Evolutionary conservation across 176 grass and related monocot genomes (phyloP).

Genomic region (Ensete ventricosum): DNA sequence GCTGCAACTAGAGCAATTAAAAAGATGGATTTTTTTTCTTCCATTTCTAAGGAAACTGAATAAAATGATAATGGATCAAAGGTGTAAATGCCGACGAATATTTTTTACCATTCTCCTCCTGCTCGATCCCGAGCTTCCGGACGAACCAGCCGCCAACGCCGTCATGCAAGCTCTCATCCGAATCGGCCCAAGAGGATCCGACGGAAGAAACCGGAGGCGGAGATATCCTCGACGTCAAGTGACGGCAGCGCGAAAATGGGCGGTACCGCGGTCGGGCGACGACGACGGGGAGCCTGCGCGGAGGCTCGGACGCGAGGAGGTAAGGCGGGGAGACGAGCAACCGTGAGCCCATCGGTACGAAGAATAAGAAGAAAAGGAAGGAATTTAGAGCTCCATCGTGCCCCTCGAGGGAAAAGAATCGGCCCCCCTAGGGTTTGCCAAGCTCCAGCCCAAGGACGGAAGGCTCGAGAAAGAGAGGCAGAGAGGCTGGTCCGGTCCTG

Average conservation of each 20-base stretch:
- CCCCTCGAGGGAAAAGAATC: too few species aligned
- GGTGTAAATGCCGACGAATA: background rate
- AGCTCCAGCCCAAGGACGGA: too few species aligned
- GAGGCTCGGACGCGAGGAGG: background rate
- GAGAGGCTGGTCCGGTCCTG: too few species aligned
- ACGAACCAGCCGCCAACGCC: constrained; percentile 36
- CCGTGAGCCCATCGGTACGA: background rate
- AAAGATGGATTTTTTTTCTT: background rate
- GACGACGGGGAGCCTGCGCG: background rate
- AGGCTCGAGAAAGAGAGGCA: too few species aligned
- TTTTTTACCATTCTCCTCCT: constrained; percentile 18
- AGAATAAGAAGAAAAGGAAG: background rate
- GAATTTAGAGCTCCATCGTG: too few species aligned
- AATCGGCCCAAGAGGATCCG: constrained; percentile 26
- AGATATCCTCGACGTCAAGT: background rate
- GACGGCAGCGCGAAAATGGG: background rate
- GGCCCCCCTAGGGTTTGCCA: too few species aligned
- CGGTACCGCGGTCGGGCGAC: background rate
- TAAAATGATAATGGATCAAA: background rate
- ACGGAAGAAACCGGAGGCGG: background rate
- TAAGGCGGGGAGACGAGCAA: background rate
- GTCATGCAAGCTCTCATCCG: constrained; percentile 13
- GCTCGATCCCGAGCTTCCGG: background rate
- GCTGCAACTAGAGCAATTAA: constrained; percentile 27
- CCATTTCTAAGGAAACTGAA: background rate